phyloP scores from a whole-genome alignment of 192 early-diverging fungal genomes.

The Martensiomyces pterosporus region DNA sequence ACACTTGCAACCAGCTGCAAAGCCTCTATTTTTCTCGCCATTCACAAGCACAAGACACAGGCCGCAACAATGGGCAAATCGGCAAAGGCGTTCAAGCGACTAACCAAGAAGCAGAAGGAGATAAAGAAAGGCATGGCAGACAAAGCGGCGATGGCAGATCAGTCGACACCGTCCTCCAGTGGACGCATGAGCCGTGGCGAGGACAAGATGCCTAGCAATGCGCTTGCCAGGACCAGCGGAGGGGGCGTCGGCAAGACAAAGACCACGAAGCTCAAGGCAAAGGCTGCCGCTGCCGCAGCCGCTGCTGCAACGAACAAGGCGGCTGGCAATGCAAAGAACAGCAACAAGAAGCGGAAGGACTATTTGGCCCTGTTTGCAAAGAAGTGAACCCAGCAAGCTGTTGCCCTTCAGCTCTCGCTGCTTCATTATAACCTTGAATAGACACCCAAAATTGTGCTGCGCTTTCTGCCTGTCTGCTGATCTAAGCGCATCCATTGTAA shows the following conservation, averaged over 20 bases:
- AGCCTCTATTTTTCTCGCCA: background rate
- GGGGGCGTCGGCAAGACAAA: slow-evolving; percentile 31
- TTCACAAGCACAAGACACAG: background rate
- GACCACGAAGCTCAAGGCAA: slow-evolving; percentile 22
- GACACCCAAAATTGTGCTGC: too few relatives aligned
- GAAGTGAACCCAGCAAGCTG: too few relatives aligned
- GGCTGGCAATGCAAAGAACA: background rate
- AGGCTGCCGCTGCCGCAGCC: slow-evolving; percentile 12
- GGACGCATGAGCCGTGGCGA: too few relatives aligned
- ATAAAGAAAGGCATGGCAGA: slow-evolving; percentile 20
- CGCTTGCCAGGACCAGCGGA: slow-evolving; percentile 7
- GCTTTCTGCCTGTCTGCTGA: too few relatives aligned
- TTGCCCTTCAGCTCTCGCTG: too few relatives aligned
- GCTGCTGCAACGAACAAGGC: too few relatives aligned
- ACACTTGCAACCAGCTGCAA: background rate
- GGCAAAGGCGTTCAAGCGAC: slow-evolving; percentile 67
- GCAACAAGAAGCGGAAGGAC: slow-evolving; percentile 8
- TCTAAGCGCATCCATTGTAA: too few relatives aligned
- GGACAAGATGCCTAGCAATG: background rate
- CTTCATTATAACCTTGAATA: too few relatives aligned
- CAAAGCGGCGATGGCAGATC: slow-evolving; percentile 1
- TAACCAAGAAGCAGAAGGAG: slow-evolving; percentile 62
- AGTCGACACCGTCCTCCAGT: background rate
- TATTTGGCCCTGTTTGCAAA: slow-evolving; percentile 35
- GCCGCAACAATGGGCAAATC: slow-evolving; percentile 60